A percentile compares a stretch with the other conserved stretches of the same genome.
phyloP scores from a whole-genome alignment of 441 rosid genomes.

The Oxalis stricta region DNA sequence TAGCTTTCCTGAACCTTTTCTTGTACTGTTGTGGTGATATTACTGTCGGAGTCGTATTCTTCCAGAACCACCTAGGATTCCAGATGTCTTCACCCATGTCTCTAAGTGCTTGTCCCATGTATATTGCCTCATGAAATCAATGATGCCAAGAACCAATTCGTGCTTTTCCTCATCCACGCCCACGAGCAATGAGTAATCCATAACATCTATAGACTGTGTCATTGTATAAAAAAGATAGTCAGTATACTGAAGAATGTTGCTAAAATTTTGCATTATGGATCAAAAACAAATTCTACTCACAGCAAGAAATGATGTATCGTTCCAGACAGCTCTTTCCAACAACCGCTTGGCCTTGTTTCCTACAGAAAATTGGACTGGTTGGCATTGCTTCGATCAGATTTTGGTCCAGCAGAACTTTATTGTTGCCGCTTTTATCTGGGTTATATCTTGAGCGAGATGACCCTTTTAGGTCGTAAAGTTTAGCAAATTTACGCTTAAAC shows the following conservation, averaged over 20 bases:
- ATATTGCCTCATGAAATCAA: conserved; percentile 71
- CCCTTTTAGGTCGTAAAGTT: conserved; percentile 63
- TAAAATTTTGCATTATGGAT: neutral
- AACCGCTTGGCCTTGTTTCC: conserved; percentile 61
- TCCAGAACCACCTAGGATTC: conserved; percentile 56
- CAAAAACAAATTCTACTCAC: conserved; percentile 22
- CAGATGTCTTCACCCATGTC: conserved; percentile 61
- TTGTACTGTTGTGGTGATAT: conserved; percentile 68
- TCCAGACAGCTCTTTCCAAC: conserved; percentile 74
- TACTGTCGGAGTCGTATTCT: conserved; percentile 48
- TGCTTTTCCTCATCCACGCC: conserved; percentile 56
- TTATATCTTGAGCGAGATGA: conserved; percentile 68
- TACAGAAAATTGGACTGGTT: conserved; percentile 67
- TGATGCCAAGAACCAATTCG: conserved; percentile 58
- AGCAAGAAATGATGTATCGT: conserved; percentile 64
- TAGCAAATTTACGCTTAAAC: conserved; percentile 36
- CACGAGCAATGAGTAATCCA: conserved; percentile 68
- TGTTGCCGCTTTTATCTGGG: conserved; percentile 51
- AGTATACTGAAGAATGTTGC: too few relatives aligned
- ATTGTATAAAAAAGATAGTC: conserved; percentile 4
- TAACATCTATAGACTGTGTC: conserved; percentile 46
- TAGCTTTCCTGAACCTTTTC: conserved; percentile 65
- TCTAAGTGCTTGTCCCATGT: conserved; percentile 86
- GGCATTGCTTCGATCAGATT: conserved; percentile 70
- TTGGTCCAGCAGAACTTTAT: conserved; percentile 64